Conservation (phyloP, 768 basidiomycete species). For the Russula ochroleuca region DNA sequence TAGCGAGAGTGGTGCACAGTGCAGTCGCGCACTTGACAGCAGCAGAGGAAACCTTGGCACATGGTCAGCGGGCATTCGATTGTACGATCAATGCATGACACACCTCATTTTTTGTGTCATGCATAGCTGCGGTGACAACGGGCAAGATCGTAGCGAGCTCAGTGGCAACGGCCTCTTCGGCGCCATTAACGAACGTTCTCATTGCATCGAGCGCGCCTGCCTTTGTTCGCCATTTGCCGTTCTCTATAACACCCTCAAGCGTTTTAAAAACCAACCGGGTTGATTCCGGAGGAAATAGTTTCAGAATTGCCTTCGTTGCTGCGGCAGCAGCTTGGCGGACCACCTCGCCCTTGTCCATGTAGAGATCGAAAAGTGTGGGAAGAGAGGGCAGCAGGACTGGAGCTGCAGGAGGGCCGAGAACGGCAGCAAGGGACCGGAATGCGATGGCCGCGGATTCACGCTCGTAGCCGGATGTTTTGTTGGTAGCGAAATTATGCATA, state of each 20-base stretch:
- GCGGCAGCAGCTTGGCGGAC: slow-evolving; percentile 76
- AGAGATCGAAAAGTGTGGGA: slow-evolving; percentile 72
- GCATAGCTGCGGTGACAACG: slow-evolving; percentile 85
- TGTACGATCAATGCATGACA: slow-evolving; percentile 28
- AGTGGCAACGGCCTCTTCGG: slow-evolving; percentile 72
- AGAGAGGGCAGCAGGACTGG: slow-evolving; percentile 77
- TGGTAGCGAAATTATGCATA: slow-evolving; percentile 64
- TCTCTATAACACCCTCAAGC: slow-evolving; percentile 71
- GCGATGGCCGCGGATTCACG: slow-evolving; percentile 83
- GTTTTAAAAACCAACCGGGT: slow-evolving; percentile 61
- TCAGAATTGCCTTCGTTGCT: slow-evolving; percentile 80
- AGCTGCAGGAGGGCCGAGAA: slow-evolving; percentile 64
- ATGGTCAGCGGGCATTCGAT: slow-evolving; percentile 15
- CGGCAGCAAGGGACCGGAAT: slow-evolving; percentile 66
- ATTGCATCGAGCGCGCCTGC: slow-evolving; percentile 89
- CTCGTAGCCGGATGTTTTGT: slow-evolving; percentile 85
- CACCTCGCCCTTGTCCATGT: slow-evolving; percentile 92
- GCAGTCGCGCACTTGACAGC: slow-evolving; percentile 87
- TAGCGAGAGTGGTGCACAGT: slow-evolving; percentile 86
- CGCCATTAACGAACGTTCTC: slow-evolving; percentile 63
- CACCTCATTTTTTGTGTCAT: slow-evolving; percentile 95
- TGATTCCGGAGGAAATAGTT: slow-evolving; percentile 79
- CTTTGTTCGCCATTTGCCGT: slow-evolving; percentile 92
- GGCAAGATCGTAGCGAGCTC: slow-evolving; percentile 80
- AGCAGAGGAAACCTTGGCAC: slow-evolving; percentile 67